Conservation (phyloP, 164 flowering plant species). For the Dillenia suffruticosa region DNA sequence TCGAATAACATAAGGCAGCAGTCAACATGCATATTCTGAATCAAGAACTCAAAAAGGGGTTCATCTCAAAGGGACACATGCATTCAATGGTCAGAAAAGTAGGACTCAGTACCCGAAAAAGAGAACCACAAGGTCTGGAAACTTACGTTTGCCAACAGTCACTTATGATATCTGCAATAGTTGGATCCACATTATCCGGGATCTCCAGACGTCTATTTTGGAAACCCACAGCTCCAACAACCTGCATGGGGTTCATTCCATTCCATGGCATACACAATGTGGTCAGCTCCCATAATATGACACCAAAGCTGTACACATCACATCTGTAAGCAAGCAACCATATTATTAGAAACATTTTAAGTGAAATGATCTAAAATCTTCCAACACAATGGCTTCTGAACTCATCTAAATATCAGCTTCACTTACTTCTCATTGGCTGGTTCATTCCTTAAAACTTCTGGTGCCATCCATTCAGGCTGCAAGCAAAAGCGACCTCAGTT, state of each 20-base stretch:
- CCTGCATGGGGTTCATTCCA: conserved; percentile 97
- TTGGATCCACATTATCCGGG: conserved; percentile 71
- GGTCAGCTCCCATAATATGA: conserved; percentile 89
- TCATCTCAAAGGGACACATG: neutral
- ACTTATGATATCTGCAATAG: conserved; percentile 63
- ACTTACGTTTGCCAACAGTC: conserved; percentile 92
- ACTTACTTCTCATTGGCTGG: conserved; percentile 97
- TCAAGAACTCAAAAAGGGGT: neutral
- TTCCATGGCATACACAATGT: conserved; percentile 85
- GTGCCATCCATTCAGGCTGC: conserved; percentile 99
- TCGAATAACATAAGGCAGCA: too few relatives aligned
- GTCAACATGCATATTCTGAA: too few relatives aligned
- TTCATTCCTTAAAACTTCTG: conserved; percentile 94
- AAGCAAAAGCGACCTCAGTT: conserved; percentile 11
- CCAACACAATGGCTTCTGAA: neutral
- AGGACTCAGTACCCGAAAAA: neutral
- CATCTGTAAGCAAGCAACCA: conserved; percentile 46
- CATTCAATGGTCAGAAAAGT: neutral
- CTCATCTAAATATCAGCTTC: neutral
- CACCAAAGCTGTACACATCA: conserved; percentile 95
- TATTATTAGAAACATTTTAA: neutral
- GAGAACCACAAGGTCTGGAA: neutral
- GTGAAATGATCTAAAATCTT: neutral
- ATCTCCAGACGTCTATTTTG: conserved; percentile 88
- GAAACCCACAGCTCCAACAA: conserved; percentile 98